A percentile compares a stretch with the other conserved stretches of the same genome.
Conservation (phyloP, 805 yeast species). For the Kodamaea neixiangensis region DNA sequence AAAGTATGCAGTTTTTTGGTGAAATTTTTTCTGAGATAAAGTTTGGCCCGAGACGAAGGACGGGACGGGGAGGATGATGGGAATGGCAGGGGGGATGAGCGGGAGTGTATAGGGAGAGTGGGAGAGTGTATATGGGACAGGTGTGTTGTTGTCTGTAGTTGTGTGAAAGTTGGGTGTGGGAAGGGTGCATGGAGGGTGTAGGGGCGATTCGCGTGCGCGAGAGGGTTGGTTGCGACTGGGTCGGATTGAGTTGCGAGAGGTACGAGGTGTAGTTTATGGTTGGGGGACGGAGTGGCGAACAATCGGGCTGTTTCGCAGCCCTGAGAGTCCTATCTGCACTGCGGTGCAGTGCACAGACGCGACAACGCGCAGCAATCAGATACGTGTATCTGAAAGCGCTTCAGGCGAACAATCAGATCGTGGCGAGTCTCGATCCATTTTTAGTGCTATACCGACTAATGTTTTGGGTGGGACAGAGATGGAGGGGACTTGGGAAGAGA, state of each 20-base stretch:
- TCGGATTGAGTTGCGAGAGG: neutral
- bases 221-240: no score
- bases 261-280: neutral
- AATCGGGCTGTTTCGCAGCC: neutral
- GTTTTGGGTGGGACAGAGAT: no score
- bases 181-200: neutral
- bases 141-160: neutral
- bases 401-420: no score
- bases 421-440: no score
- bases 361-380: no score
- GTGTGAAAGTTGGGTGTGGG: neutral
- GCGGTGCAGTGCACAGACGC: neutral
- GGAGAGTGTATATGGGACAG: neutral
- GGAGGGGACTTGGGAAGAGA: no score
- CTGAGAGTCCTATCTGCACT: neutral
- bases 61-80: neutral
- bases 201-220: neutral
- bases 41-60: neutral
- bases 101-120: neutral
- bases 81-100: neutral
- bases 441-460: no score
- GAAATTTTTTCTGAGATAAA: conserved; percentile 3
- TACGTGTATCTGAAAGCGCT: no score
- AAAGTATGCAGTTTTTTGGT: conserved; percentile 1
- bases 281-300: neutral